Percentiles rank a stretch among this genome's conserved stretches.
Evolutionary conservation across 306 rosid species (phyloP).

Genomic region (Casuarina cunninghamiana): DNA sequence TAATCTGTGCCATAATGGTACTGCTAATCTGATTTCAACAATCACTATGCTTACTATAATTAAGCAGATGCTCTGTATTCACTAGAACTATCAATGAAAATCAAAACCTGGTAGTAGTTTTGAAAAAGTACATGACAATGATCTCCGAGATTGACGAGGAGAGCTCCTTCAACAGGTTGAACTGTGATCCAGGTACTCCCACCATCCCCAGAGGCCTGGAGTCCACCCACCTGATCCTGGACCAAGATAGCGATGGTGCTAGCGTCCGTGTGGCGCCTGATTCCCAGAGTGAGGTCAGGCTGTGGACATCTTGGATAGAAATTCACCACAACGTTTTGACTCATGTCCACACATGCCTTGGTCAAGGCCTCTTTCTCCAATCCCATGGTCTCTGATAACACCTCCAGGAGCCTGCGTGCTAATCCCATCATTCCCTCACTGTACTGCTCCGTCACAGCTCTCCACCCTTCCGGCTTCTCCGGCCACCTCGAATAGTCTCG

Average conservation of each 20-base stretch:
- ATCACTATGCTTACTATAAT: too few species aligned
- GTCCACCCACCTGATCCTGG: slow-evolving; percentile 93
- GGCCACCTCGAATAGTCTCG: slow-evolving; percentile 84
- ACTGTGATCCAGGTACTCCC: slow-evolving; percentile 90
- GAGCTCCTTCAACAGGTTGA: slow-evolving; percentile 79
- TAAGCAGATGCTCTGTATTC: too few species aligned
- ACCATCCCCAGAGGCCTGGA: slow-evolving; percentile 75
- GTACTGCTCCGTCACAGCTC: slow-evolving; percentile 54
- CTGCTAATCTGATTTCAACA: too few species aligned
- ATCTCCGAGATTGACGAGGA: slow-evolving; percentile 90
- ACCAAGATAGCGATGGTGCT: slow-evolving; percentile 87
- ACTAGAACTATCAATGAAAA: too few species aligned
- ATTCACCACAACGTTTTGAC: slow-evolving; percentile 76
- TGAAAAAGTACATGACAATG: slow-evolving; percentile 69
- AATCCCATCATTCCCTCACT: slow-evolving; percentile 71
- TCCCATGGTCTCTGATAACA: slow-evolving; percentile 85
- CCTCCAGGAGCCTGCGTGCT: slow-evolving; percentile 69
- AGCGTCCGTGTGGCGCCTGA: slow-evolving; percentile 86
- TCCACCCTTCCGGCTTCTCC: slow-evolving; percentile 81
- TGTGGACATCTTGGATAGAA: slow-evolving; percentile 88
- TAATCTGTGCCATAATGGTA: too few species aligned
- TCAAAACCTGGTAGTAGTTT: not conserved
- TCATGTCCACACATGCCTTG: slow-evolving; percentile 85
- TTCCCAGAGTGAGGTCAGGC: slow-evolving; percentile 86
- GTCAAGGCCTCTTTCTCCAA: slow-evolving; percentile 74